Conservation (phyloP, 2,329 filamentous ascomycete species). For the Elsinoe perseae region DNA sequence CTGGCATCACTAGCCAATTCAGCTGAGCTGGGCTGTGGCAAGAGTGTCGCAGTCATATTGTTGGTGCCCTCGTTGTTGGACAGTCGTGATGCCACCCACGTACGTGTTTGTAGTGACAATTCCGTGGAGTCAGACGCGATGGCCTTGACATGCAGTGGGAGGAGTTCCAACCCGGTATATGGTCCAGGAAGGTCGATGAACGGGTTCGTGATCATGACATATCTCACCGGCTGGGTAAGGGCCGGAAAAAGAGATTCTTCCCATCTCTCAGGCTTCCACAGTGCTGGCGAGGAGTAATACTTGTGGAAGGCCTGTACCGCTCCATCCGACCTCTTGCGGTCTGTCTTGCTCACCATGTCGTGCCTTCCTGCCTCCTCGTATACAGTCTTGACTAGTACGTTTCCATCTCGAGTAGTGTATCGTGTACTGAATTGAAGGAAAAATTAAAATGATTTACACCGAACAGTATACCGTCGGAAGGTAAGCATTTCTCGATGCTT, state of each 20-base stretch:
- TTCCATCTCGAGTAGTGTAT: no score
- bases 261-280: slow-evolving; percentile 24
- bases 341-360: slow-evolving; percentile 2
- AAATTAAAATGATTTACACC: no score
- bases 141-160: neutral
- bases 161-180: neutral
- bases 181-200: neutral
- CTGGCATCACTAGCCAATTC: neutral
- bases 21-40: neutral
- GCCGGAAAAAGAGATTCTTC: slow-evolving; percentile 24
- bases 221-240: slow-evolving; percentile 17
- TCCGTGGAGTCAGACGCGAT: neutral
- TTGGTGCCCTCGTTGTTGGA: neutral
- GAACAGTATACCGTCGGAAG: no score
- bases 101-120: neutral
- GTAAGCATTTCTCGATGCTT: no score
- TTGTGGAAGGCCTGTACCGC: slow-evolving; percentile 26
- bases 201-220: neutral
- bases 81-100: neutral
- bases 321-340: slow-evolving; percentile 16
- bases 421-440: no score
- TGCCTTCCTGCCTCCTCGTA: no score
- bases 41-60: neutral
- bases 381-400: neutral
- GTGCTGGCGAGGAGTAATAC: slow-evolving; percentile 23